Evolutionary conservation across 2,329 filamentous ascomycete genomes (phyloP), one percentile per base, ranked within the genome.

Genomic region (Peltaster fructicola): DNA sequence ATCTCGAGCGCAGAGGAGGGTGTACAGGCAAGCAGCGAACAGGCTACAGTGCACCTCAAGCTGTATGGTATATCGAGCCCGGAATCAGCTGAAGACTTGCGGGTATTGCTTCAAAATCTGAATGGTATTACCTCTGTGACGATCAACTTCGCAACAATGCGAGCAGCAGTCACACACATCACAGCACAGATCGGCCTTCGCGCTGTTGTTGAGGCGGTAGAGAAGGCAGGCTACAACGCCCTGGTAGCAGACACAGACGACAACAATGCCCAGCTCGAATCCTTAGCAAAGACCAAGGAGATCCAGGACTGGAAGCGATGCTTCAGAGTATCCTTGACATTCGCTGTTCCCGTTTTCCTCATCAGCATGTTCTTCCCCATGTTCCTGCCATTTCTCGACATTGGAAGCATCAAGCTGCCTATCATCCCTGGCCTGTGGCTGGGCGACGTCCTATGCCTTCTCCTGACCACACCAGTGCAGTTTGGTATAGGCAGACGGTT

Each of bases 401-500:
- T 88, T 50, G 84, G 82, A 25, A 62, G 57, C 18, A 50, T 78
- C 13, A 46, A 66, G 33, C 45, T 78, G 7, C 45, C 84, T 4
- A 48, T 72, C 13, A 51, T 71, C 11, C 67, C 68, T 2, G 88
- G 88, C 14, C 59, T 98, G 9, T 95, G 73, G 52, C 66, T 95
- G 3, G 84, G 85, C 34, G 88, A 98, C 43, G 47, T 95, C 7
- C 53, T 91, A 26, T 93, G 82, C 50, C 56, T 95, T 25, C 43
- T 64, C 29, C 67, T 98, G 24, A 95, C 88, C 7, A 70, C 92
- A 39, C 88, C 88, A 15, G 74, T 98, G 6, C 88, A 98, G 50
- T 98, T 98, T 42, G 88, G 88, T 37, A 80, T 98, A 43, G 88
- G 88, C 35, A 82, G 73, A 52, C 77, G 88, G 8, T 98, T 95